Evolutionary conservation across 257 asterid species (phyloP).

Genomic region (Nyctanthes arbortristis): DNA sequence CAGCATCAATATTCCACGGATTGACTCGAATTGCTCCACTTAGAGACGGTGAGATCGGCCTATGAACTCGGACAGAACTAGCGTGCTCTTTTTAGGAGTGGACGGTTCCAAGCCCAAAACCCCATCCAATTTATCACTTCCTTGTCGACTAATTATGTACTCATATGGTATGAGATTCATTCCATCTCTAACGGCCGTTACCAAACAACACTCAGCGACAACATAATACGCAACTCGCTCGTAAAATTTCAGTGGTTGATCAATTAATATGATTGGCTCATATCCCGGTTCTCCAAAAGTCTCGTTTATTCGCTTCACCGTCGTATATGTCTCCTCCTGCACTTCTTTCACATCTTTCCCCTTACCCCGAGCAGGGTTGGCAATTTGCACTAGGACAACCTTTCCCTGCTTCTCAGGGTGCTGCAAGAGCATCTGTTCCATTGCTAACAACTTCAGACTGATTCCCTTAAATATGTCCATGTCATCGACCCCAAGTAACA

Average conservation of each 20-base stretch:
- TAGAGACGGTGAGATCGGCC: constrained; percentile 88
- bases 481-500: constrained; percentile 86
- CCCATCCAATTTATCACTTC: constrained; percentile 60
- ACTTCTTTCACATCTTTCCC: constrained; percentile 90
- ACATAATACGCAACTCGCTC: constrained; percentile 82
- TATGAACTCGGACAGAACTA: constrained; percentile 82
- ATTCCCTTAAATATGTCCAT: constrained; percentile 93
- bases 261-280: constrained; percentile 70
- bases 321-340: constrained; percentile 65
- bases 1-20: constrained; percentile 85
- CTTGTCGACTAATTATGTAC: constrained; percentile 77
- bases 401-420: constrained; percentile 90
- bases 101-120: constrained; percentile 47
- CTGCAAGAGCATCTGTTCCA: constrained; percentile 76
- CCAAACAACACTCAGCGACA: constrained; percentile 82
- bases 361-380: constrained; percentile 83
- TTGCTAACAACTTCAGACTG: constrained; percentile 75
- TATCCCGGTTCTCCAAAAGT: constrained; percentile 73
- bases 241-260: constrained; percentile 65
- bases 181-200: constrained; percentile 91
- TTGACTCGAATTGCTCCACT: constrained; percentile 89
- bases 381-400: constrained; percentile 84
- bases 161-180: constrained; percentile 93
- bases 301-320: constrained; percentile 76
- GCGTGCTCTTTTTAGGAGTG: constrained; percentile 67